These are phyloP conservation scores for Grigorovia humatica DNA, from an alignment of 805 yeast genomes.

Conservation along the genomic window DNA sequence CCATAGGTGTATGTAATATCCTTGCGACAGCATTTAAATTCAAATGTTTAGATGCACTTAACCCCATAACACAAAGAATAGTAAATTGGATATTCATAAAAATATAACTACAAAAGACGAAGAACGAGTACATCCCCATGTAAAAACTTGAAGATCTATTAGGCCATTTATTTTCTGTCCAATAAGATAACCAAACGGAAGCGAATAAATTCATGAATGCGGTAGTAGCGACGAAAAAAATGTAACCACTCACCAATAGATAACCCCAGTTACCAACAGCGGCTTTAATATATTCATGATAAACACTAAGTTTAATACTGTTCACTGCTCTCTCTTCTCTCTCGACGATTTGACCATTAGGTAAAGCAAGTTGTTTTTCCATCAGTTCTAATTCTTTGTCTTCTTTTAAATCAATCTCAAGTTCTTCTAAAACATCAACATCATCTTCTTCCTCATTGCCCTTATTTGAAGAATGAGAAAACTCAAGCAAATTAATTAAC, in stretches of 20 bases:
- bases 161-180: conserved; percentile 54
- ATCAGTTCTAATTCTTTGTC: conserved; percentile 10
- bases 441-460: conserved; percentile 17
- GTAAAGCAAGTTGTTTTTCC: conserved; percentile 12
- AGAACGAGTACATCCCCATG: conserved; percentile 66
- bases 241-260: conserved; percentile 15
- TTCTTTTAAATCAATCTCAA: conserved; percentile 2
- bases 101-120: conserved; percentile 37
- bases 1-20: conserved; percentile 70
- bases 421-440: conserved; percentile 3
- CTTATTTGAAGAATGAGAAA: conserved; percentile 28
- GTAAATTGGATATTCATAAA: conserved; percentile 32
- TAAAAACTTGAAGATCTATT: conserved; percentile 44
- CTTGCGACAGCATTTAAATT: conserved; percentile 51
- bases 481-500: conserved; percentile 44
- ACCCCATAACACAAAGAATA: conserved; percentile 32
- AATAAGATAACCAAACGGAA: conserved; percentile 67
- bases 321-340: conserved; percentile 54
- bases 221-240: conserved; percentile 17
- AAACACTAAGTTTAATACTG: conserved; percentile 39
- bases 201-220: conserved; percentile 26
- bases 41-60: conserved; percentile 42
- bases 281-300: conserved; percentile 38
- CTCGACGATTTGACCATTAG: conserved; percentile 32
- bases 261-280: conserved; percentile 42